Evolutionary conservation across 2,329 filamentous ascomycete genomes (phyloP), one percentile per base, ranked within the genome.

Genomic region (Botrytis tulipae): DNA sequence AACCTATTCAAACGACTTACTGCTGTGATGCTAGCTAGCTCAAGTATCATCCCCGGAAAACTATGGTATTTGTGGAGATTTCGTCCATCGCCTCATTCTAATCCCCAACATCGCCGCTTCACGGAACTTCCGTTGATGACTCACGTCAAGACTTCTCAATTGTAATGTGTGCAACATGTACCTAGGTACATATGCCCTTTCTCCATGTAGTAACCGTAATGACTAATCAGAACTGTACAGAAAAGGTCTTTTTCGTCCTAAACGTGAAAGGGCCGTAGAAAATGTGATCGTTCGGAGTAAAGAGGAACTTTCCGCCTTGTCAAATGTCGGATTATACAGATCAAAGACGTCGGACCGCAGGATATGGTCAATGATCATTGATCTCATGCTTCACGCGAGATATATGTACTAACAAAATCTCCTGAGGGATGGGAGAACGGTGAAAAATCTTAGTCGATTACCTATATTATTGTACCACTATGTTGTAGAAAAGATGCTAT

Each of bases 321-420:
- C 3, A 57, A 57, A 8, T 4, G 40, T 42, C 1, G 40, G 4
- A 3, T 32, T 16, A 20, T 5, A 48, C 10, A 7, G 29, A n/a
- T 32, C 0, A 32, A 20, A 29, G 0, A 42, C 25, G 1, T 18
- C 6, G 9, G 12, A 5, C 10, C 4, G 12, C 29, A 32, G 1
- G 5, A 68, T 3, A 9, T 44, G 12, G 7, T 9, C 8, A 22
- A 35, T 37, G 7, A 14, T 14, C 16, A 62, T 35, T 44, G 16
- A 29, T n/a, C 3, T 37, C 12, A n/a, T 10, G 8, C 35, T 29
- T 12, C 25, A 48, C 18, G n/a, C 16, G 16, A 59, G 8, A 18
- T 14, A 37, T n/a, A 35, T n/a, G 9, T 18, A 22, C 14, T 16
- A 22, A 44, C 35, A 10, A 16, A n/a, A 40, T n/a, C 22, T 29